phyloP scores from a whole-genome alignment of 2,329 filamentous ascomycete species.

The Fusarium sp. region DNA sequence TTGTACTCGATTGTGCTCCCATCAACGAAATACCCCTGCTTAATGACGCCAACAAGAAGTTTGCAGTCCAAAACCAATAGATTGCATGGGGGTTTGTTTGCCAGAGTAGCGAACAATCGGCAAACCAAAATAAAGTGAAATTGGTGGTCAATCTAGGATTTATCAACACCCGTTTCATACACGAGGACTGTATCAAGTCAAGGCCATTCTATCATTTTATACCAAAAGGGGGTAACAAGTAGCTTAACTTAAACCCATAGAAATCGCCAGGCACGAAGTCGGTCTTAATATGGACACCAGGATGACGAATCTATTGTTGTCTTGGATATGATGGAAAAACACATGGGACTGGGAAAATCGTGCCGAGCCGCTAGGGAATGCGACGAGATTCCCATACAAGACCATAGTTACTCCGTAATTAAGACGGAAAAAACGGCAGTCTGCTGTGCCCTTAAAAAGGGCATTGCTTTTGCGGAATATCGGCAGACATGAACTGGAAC shows the following conservation, averaged over 20 bases:
- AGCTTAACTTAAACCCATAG: neutral
- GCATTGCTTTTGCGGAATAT: neutral
- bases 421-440: slow-evolving; percentile 3
- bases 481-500: slow-evolving; percentile 2
- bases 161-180: too few species aligned
- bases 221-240: neutral
- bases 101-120: too few species aligned
- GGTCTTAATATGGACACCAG: neutral
- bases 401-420: slow-evolving; percentile 5
- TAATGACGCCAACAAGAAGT: too few species aligned
- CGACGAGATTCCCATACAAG: slow-evolving; percentile 16
- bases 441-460: neutral
- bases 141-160: too few species aligned
- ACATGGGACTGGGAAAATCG: slow-evolving; percentile 12
- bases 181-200: too few species aligned
- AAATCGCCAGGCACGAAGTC: neutral
- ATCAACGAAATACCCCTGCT: too few species aligned
- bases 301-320: slow-evolving; percentile 4
- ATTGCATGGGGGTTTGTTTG: too few species aligned
- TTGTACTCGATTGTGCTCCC: too few species aligned
- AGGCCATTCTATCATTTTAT: too few species aligned
- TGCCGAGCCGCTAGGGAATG: slow-evolving; percentile 32
- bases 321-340: slow-evolving; percentile 10
- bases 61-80: too few species aligned
- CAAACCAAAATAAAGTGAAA: too few species aligned